Percentiles rank a stretch among this genome's conserved stretches.
Evolutionary conservation across 768 basidiomycete species (phyloP).

Genomic region (Tricholoma hemisulphureum): DNA sequence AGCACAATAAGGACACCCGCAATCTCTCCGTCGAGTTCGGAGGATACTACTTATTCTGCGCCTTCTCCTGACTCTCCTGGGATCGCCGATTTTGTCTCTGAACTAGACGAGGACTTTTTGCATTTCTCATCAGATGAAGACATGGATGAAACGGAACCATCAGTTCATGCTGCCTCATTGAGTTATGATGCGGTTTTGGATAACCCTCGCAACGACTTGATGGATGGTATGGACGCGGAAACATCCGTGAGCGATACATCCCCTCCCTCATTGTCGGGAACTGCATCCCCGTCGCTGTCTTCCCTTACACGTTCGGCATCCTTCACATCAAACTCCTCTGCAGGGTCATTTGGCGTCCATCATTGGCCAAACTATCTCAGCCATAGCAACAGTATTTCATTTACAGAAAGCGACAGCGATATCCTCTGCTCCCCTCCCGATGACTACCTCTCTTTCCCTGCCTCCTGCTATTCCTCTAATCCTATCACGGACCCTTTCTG

Average conservation of each 20-base stretch:
- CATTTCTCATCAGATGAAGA: conserved; percentile 20
- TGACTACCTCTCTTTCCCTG: conserved; percentile 20
- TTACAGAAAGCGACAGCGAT: conserved; percentile 27
- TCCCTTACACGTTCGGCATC: conserved; percentile 47
- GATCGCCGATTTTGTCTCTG: conserved; percentile 13
- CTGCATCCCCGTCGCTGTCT: conserved; percentile 29
- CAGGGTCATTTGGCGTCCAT: conserved; percentile 24
- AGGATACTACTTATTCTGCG: conserved; percentile 6
- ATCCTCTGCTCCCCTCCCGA: conserved; percentile 25
- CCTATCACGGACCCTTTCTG: conserved; percentile 22
- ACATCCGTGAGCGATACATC: conserved; percentile 12
- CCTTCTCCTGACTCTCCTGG: conserved; percentile 12
- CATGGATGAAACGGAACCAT: conserved; percentile 5
- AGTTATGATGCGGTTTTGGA: conserved; percentile 1
- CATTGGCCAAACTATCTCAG: conserved; percentile 14
- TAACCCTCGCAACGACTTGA: conserved; percentile 5
- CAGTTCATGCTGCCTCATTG: neutral
- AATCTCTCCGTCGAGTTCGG: conserved; percentile 10
- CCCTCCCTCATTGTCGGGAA: conserved; percentile 32
- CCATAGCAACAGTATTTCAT: conserved; percentile 18
- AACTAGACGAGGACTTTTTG: conserved; percentile 17
- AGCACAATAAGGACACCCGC: conserved; percentile 13
- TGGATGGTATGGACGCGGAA: conserved; percentile 17
- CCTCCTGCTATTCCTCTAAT: conserved; percentile 18
- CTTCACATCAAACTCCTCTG: conserved; percentile 32